Evolutionary conservation across 345 rosid genomes (phyloP).

Genomic region (Xanthoceras sorbifolium): DNA sequence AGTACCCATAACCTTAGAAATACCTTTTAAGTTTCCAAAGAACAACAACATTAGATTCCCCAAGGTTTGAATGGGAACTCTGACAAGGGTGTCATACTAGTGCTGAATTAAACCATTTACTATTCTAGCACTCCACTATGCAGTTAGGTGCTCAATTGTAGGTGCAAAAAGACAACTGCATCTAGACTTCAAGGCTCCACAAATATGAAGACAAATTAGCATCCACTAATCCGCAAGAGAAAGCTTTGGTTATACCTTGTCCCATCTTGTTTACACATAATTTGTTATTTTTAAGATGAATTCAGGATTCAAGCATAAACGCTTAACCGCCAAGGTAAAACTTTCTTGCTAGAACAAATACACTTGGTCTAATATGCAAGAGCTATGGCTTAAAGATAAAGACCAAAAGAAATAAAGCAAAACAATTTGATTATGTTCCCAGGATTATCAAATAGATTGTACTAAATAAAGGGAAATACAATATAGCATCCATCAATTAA

Average conservation of each 20-base stretch:
- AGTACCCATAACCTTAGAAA: not conserved
- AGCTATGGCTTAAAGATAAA: not conserved
- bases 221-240: not conserved
- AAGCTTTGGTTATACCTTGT: not conserved
- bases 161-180: not conserved
- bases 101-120: not conserved
- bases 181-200: not conserved
- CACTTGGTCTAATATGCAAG: not conserved
- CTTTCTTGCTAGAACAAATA: not conserved
- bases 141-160: not conserved
- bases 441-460: conserved; percentile 16
- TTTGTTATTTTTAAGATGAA: conserved; percentile 1
- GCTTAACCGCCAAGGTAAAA: not conserved
- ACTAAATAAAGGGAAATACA: conserved; percentile 8
- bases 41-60: not conserved
- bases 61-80: conserved; percentile 4
- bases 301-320: not conserved
- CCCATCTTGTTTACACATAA: not conserved
- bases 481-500: conserved; percentile 1
- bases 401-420: not conserved
- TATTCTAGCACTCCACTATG: not conserved
- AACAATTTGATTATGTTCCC: conserved; percentile 11
- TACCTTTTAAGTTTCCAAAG: not conserved
- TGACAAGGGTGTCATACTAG: not conserved
- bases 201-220: not conserved